Conservation (phyloP, 208 protist genomes). For the Trypanosoma grayi region DNA sequence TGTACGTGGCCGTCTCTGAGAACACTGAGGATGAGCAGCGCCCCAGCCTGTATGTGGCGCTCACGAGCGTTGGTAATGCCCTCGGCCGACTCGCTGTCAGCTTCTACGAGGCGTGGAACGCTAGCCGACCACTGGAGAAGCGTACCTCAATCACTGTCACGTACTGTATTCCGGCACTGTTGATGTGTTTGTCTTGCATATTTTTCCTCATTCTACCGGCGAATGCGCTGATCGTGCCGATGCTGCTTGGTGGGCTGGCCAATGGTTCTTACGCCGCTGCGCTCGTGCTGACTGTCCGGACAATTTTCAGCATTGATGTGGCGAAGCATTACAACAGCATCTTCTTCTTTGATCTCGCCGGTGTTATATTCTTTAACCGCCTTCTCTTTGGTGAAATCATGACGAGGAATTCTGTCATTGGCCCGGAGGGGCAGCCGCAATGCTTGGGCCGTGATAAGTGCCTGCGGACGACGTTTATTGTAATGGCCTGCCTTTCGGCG, state of each 20-base stretch:
- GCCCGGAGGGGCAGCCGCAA: background rate
- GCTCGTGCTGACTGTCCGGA: slow-evolving; percentile 38
- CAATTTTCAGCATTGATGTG: slow-evolving; percentile 47
- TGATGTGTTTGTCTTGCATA: slow-evolving; percentile 26
- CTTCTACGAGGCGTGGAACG: slow-evolving; percentile 35
- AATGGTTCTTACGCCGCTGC: slow-evolving; percentile 43
- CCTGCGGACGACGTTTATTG: slow-evolving; percentile 31
- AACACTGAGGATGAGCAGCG: slow-evolving; percentile 22
- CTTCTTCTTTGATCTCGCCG: slow-evolving; percentile 39
- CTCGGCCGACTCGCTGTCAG: slow-evolving; percentile 34
- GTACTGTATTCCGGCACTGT: slow-evolving; percentile 30
- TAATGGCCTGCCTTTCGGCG: slow-evolving; percentile 24
- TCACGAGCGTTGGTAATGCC: slow-evolving; percentile 41
- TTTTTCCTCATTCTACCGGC: slow-evolving; percentile 32
- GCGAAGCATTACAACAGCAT: slow-evolving; percentile 57
- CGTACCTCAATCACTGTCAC: slow-evolving; percentile 34
- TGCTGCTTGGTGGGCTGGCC: slow-evolving; percentile 34
- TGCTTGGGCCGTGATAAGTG: slow-evolving; percentile 35
- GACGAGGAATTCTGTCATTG: slow-evolving; percentile 31
- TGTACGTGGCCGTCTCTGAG: slow-evolving; percentile 39
- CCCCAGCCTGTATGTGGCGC: slow-evolving; percentile 33
- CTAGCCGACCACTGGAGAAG: slow-evolving; percentile 27
- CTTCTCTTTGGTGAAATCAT: slow-evolving; percentile 51
- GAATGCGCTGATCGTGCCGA: background rate
- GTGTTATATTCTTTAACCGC: slow-evolving; percentile 45